These are phyloP conservation scores for Ailanthus altissimus DNA, from an alignment of 345 rosid species.

Conservation along the genomic window DNA sequence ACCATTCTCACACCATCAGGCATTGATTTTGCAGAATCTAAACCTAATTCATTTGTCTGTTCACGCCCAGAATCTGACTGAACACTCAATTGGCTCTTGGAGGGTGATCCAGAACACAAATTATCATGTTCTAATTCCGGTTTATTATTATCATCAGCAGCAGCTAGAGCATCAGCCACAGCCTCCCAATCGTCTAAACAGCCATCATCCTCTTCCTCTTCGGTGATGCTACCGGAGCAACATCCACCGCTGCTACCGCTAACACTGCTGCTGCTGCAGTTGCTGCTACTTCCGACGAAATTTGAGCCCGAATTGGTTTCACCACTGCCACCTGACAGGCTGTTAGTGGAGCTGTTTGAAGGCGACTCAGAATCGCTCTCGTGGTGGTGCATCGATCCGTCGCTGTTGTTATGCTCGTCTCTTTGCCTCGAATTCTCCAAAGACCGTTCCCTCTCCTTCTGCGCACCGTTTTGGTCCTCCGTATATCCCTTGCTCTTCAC, in stretches of 20 bases:
- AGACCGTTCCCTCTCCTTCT: slow-evolving; percentile 35
- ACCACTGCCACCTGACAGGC: slow-evolving; percentile 38
- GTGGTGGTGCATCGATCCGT: slow-evolving; percentile 41
- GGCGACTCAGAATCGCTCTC: slow-evolving; percentile 63
- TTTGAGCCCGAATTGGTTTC: slow-evolving; percentile 49
- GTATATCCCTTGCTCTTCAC: slow-evolving; percentile 52
- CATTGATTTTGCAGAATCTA: slow-evolving; percentile 29
- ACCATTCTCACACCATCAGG: slow-evolving; percentile 29
- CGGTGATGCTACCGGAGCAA: slow-evolving; percentile 82
- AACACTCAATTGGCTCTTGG: slow-evolving; percentile 27
- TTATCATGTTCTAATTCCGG: slow-evolving; percentile 22
- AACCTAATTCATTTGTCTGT: slow-evolving; percentile 23
- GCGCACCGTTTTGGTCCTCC: slow-evolving; percentile 44
- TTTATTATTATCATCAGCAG: slow-evolving; percentile 42
- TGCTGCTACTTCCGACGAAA: slow-evolving; percentile 56
- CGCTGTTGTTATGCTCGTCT: slow-evolving; percentile 37
- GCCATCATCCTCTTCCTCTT: slow-evolving; percentile 72
- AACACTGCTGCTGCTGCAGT: slow-evolving; percentile 55
- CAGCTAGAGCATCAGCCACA: slow-evolving; percentile 90
- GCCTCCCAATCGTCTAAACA: slow-evolving; percentile 99
- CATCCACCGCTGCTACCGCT: slow-evolving; percentile 69
- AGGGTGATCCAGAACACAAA: slow-evolving; percentile 27
- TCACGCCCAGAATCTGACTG: slow-evolving; percentile 26
- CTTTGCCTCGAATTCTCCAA: slow-evolving; percentile 45
- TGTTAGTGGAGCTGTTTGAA: slow-evolving; percentile 55